phyloP scores from a whole-genome alignment of 163 green algal species.

The Botryococcus braunii region DNA sequence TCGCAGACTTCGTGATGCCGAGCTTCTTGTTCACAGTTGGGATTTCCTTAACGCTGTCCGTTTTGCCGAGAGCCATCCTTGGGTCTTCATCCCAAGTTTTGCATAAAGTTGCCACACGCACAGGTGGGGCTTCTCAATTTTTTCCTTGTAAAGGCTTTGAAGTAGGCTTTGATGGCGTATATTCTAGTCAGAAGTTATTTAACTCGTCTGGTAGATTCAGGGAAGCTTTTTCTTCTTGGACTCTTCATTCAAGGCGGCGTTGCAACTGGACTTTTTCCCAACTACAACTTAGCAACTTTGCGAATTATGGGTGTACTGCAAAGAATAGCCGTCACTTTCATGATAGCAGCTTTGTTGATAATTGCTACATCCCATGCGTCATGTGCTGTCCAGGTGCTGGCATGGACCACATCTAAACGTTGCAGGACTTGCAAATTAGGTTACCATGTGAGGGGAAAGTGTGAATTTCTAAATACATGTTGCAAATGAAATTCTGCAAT shows the following conservation, averaged over 20 bases:
- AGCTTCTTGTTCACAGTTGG: slow-evolving; percentile 2
- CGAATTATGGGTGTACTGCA: slow-evolving; percentile 5
- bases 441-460: too few relatives aligned
- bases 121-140: too few relatives aligned
- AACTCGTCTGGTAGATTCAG: not conserved
- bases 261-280: not conserved
- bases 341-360: not conserved
- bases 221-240: not conserved
- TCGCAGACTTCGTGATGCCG: slow-evolving; percentile 10
- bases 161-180: too few relatives aligned
- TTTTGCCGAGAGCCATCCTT: not conserved
- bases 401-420: too few relatives aligned
- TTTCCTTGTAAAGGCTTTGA: too few relatives aligned
- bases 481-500: too few relatives aligned
- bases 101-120: not conserved
- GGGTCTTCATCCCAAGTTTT: not conserved
- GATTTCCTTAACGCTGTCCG: slow-evolving; percentile 1
- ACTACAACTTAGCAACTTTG: not conserved
- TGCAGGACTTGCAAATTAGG: too few relatives aligned
- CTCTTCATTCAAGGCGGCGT: slow-evolving; percentile 2
- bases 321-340: slow-evolving; percentile 4
- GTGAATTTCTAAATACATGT: too few relatives aligned
- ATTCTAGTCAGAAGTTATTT: not conserved
- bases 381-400: not conserved
- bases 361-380: not conserved